A percentile compares a stretch with the other conserved stretches of the same genome.
Conservation (phyloP, 805 yeast species). For the Myxozyma melibiosi region DNA sequence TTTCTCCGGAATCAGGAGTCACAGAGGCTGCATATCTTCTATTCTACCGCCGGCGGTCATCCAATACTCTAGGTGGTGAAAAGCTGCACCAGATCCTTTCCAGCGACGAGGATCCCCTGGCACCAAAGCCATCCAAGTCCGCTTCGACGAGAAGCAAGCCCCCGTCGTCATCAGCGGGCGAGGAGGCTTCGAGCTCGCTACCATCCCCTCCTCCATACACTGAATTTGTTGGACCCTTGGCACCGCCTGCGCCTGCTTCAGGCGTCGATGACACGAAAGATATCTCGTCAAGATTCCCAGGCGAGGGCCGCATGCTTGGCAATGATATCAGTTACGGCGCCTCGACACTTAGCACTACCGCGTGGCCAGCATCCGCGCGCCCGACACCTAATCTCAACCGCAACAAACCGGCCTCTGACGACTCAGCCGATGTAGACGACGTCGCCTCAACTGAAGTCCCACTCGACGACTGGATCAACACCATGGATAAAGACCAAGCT, state of each 20-base stretch:
- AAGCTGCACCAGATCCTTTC: conserved; percentile 26
- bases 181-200: neutral
- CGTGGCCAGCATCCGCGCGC: neutral
- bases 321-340: neutral
- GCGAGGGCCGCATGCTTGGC: conserved; percentile 23
- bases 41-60: conserved; percentile 65
- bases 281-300: conserved; percentile 16
- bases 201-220: conserved; percentile 11
- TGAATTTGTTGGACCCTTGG: neutral
- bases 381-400: neutral
- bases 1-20: conserved; percentile 59
- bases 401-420: neutral
- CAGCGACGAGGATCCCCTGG: conserved; percentile 5
- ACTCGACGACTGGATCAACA: neutral
- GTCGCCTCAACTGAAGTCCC: neutral
- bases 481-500: neutral
- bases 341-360: neutral
- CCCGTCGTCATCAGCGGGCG: neutral
- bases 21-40: conserved; percentile 83
- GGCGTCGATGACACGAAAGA: neutral
- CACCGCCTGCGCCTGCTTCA: neutral
- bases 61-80: conserved; percentile 36
- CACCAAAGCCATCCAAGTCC: neutral
- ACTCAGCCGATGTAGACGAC: neutral
- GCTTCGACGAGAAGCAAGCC: neutral